A percentile compares a stretch with the other conserved stretches of the same genome.
These are phyloP conservation scores for Lasiosphaeria miniovina DNA, from an alignment of 495 filamentous ascomycete species.

Conservation along the genomic window DNA sequence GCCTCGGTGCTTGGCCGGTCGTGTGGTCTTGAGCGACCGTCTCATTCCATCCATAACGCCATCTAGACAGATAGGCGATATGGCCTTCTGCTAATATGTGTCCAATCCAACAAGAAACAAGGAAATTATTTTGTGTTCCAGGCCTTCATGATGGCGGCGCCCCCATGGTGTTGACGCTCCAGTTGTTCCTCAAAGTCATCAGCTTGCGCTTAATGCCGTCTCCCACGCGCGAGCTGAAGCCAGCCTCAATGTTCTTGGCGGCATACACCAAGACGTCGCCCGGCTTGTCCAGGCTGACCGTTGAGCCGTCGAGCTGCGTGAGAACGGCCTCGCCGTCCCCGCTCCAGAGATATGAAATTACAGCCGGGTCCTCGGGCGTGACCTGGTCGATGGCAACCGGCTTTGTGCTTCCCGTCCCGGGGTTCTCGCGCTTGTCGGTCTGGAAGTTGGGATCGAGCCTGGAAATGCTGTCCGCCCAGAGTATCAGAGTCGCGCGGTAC, in stretches of 20 bases:
- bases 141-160: background rate
- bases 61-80: too few species aligned
- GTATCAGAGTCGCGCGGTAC: conserved; percentile 50
- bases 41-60: too few species aligned
- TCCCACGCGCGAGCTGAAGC: conserved; percentile 36
- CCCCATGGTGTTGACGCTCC: conserved; percentile 26
- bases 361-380: conserved; percentile 33
- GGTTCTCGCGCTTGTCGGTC: conserved; percentile 18
- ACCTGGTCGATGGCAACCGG: conserved; percentile 41
- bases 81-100: too few species aligned
- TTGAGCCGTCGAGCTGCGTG: conserved; percentile 27
- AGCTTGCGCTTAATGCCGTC: conserved; percentile 50
- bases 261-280: conserved; percentile 42
- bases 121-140: background rate
- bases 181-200: conserved; percentile 30
- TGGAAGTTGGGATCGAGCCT: conserved; percentile 35
- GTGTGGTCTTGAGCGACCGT: too few species aligned
- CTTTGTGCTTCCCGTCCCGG: background rate
- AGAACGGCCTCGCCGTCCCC: conserved; percentile 38
- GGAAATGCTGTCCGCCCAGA: conserved; percentile 47
- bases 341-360: conserved; percentile 39
- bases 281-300: conserved; percentile 36
- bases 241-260: conserved; percentile 44
- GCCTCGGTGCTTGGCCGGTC: too few species aligned
- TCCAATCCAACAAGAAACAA: too few species aligned